These are phyloP conservation scores for Nakazawaea peltata DNA, from an alignment of 805 yeast species.

Conservation along the genomic window DNA sequence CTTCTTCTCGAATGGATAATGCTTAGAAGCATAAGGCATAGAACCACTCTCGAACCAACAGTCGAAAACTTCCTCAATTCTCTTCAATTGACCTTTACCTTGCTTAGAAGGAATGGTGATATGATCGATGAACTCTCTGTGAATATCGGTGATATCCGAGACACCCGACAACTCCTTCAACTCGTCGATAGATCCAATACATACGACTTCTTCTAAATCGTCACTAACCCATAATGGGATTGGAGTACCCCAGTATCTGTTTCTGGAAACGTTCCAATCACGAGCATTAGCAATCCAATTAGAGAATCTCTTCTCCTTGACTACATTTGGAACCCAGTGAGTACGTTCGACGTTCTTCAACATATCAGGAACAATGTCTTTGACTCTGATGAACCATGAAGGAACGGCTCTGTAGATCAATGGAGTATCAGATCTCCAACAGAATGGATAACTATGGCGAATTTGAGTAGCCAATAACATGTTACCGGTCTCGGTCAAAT, in stretches of 20 bases:
- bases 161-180: constrained; percentile 79
- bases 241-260: constrained; percentile 99
- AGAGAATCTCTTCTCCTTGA: constrained; percentile 91
- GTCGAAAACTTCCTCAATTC: constrained; percentile 97
- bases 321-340: constrained; percentile 87
- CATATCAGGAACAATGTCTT: constrained; percentile 83
- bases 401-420: constrained; percentile 94
- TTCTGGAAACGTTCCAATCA: constrained; percentile 98
- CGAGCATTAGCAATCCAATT: constrained; percentile 99
- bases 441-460: constrained; percentile 96
- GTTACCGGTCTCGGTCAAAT: constrained; percentile 70
- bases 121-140: constrained; percentile 87
- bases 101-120: constrained; percentile 87
- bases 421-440: constrained; percentile 99
- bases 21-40: constrained; percentile 97
- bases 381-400: constrained; percentile 94
- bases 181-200: constrained; percentile 88
- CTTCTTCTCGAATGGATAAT: constrained; percentile 88
- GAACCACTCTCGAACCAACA: constrained; percentile 99
- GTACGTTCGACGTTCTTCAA: constrained; percentile 77
- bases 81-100: constrained; percentile 81
- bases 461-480: constrained; percentile 73
- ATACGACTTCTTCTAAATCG: constrained; percentile 85
- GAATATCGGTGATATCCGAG: constrained; percentile 76
- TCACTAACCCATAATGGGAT: constrained; percentile 97